phyloP scores from a whole-genome alignment of 176 grass and related monocot species.

The Phoenix roebelenii region DNA sequence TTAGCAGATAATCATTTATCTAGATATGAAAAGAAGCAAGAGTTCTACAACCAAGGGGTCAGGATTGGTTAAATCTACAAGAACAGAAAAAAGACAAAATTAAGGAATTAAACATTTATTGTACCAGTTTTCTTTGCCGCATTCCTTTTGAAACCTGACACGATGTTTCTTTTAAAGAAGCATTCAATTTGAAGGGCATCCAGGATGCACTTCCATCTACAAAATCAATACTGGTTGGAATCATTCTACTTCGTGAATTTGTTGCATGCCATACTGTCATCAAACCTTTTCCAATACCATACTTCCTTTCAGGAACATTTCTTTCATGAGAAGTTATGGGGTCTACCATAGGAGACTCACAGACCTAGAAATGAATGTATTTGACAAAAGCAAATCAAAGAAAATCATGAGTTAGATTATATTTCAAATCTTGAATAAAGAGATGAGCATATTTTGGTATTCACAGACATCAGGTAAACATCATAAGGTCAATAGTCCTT shows the following conservation, averaged over 20 bases:
- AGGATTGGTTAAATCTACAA: no score
- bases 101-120: constrained; percentile 24
- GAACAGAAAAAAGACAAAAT: no score
- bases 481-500: no score
- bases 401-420: not conserved
- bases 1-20: no score
- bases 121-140: constrained; percentile 22
- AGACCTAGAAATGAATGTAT: constrained; percentile 29
- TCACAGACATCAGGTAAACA: no score
- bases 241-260: constrained; percentile 42
- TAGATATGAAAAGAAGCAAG: no score
- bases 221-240: constrained; percentile 37
- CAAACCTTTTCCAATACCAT: constrained; percentile 94
- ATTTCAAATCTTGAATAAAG: not conserved
- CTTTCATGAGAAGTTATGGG: not conserved
- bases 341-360: constrained; percentile 4
- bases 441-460: no score
- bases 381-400: not conserved
- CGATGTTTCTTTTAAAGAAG: constrained; percentile 18
- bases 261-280: constrained; percentile 92
- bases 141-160: constrained; percentile 3
- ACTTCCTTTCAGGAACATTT: constrained; percentile 44
- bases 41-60: no score
- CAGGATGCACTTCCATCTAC: constrained; percentile 53
- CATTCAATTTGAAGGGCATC: constrained; percentile 40